phyloP scores from a whole-genome alignment of 805 yeast species.

The Kazachstania bromeliacearum region DNA sequence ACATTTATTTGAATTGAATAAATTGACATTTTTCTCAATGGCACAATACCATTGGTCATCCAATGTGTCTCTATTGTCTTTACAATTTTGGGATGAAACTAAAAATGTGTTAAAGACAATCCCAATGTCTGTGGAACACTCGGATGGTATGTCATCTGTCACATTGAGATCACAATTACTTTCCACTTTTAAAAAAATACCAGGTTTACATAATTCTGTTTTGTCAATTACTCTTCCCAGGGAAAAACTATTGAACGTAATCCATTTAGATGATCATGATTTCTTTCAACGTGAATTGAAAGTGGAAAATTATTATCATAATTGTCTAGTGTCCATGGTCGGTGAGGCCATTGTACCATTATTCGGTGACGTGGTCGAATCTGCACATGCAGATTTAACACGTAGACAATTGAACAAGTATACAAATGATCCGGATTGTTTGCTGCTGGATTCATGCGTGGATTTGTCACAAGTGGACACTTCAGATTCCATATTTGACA shows the following conservation, averaged over 20 bases:
- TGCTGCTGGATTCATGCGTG: constrained; percentile 7
- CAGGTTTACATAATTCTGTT: constrained; percentile 6
- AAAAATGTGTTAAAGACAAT: constrained; percentile 4
- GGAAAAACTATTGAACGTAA: constrained; percentile 3
- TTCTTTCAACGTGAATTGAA: constrained; percentile 3
- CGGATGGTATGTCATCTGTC: not conserved
- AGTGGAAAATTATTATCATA: constrained; percentile 7
- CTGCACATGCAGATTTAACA: not conserved
- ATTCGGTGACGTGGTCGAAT: constrained; percentile 5
- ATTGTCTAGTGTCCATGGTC: constrained; percentile 4
- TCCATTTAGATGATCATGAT: constrained; percentile 6
- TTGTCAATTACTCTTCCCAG: constrained; percentile 12
- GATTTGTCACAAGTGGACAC: constrained; percentile 6
- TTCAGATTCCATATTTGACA: constrained; percentile 9
- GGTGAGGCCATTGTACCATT: constrained; percentile 8
- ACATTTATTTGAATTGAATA: constrained; percentile 7
- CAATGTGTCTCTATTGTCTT: constrained; percentile 6
- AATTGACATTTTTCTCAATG: constrained; percentile 10
- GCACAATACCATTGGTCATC: not conserved
- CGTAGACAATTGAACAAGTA: constrained; percentile 1
- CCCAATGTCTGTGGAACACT: constrained; percentile 6
- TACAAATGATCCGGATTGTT: constrained; percentile 3
- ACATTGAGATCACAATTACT: constrained; percentile 9
- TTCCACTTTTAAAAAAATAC: constrained; percentile 2
- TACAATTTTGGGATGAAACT: constrained; percentile 10